Base-by-base conservation (phyloP, 73 alveolate genomes). In the Uronychia setigera region DNA sequence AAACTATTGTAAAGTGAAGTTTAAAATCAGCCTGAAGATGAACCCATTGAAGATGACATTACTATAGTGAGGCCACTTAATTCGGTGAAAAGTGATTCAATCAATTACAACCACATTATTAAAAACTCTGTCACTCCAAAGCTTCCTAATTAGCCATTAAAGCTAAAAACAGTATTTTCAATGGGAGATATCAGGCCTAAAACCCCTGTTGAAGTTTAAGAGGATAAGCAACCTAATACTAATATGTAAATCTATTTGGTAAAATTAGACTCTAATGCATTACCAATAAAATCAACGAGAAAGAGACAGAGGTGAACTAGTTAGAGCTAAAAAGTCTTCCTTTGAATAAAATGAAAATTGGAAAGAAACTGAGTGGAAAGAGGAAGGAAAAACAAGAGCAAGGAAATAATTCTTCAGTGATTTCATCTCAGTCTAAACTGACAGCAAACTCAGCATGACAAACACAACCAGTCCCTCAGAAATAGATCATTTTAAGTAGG, bases 21-120 rank as follows among this genome's bases (percentile, higher is more conserved):
- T 11, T 46, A 46, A 46, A 19, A 19, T 11, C 19, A 46, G 67
- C 84, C 81, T n/a, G 88, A 90, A 58, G 95, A 90, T 58, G 91
- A 74, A 31, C 90, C 88, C 0, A 79, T 90, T 9, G 78, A 58
- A 11, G 95, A 90, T 33, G 91, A 90, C 25, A 32, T 90, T 0
- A 77, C 80, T 46, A 80, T 90, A 1, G 92, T 90, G 29, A 31
- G 95, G 76, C 95, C 95, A 0, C 80, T 90, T 28, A 90, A 90
- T 60, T 91, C 80, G 46, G 82, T 58, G 28, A 86, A 79, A 32
- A 32, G 28, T 14, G 92, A 86, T 58, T 33, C 87, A 27, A 60
- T 60, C 60, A 86, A 86, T 57, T 86, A 86, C 80, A 84, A 86
- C 74, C 77, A 86, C 27, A 86, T 86, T 25, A 80, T 80, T 35